A percentile compares a stretch with the other conserved stretches of the same genome.
Conservation (phyloP, 352 stramenopile genomes). For the Saprolegnia parasitica region DNA sequence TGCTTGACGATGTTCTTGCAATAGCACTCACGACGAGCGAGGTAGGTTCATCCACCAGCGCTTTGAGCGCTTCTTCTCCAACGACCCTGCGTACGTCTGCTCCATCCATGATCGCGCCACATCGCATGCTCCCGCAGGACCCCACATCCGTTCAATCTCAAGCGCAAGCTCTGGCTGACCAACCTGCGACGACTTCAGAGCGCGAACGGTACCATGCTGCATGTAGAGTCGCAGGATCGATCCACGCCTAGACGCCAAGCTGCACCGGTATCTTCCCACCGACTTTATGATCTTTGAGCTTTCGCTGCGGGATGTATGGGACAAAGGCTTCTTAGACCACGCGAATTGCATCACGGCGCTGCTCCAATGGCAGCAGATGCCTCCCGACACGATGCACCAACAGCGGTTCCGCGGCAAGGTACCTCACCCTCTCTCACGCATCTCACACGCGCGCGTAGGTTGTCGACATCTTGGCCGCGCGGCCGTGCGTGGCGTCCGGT, state of each 20-base stretch:
- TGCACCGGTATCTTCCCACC: constrained; percentile 13
- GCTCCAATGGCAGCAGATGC: neutral
- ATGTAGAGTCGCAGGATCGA: constrained; percentile 1
- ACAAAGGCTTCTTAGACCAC: neutral
- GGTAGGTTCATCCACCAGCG: constrained; percentile 28
- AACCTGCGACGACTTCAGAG: constrained; percentile 3
- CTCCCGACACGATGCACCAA: constrained; percentile 3
- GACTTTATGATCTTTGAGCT: constrained; percentile 20
- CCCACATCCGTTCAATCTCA: constrained; percentile 24
- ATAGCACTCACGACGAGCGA: neutral
- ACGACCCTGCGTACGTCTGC: neutral
- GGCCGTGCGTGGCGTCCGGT: constrained; percentile 12
- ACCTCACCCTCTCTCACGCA: neutral
- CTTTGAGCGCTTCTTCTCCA: constrained; percentile 21
- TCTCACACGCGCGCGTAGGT: neutral
- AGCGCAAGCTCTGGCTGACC: constrained; percentile 7
- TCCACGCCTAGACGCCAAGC: neutral
- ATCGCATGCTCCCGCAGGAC: neutral
- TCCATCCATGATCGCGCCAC: neutral
- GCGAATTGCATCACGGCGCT: constrained; percentile 4
- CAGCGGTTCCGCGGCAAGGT: constrained; percentile 23
- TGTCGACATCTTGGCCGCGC: constrained; percentile 1
- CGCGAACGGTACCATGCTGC: neutral
- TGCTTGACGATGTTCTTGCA: neutral
- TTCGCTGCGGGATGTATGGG: constrained; percentile 7